Base-by-base conservation (phyloP, 495 filamentous ascomycete genomes). In the Clavariopsis aquatica region DNA sequence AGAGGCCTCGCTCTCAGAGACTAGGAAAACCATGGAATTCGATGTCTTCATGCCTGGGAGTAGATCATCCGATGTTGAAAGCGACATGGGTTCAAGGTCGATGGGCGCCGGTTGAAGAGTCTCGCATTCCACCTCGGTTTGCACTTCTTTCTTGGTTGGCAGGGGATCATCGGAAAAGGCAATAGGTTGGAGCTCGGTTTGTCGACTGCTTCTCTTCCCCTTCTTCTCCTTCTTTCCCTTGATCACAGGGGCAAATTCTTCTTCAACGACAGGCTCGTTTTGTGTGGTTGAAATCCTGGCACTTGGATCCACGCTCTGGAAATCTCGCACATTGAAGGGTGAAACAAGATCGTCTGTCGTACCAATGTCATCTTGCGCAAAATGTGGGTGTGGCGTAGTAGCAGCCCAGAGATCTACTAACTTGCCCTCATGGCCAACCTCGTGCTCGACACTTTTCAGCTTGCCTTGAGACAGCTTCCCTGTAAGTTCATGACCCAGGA, bases 201-300 rank as follows among this genome's bases (percentile, higher is more conserved):
- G 60, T 24, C 26, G 38, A 43, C 51, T 62, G 17, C 28, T 62
- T 7, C 27, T 43, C 41, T 58, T 64, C 2, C 58, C 53, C 43
- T 72, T 72, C 65, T 75, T 73, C 0, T 27, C 70, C 56, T 72
- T 75, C 49, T 71, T 71, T 6, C 55, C 55, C 26, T 60, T 62
- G 24, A 43, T 17, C 5, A 45, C 57, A 28, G 57, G 1, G 47
- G 51, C 60, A 15, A 58, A 58, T 23, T 64, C 55, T 12, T 53
- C 49, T 24, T 64, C 41, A 12, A 23, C 43, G 15, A 60, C 24
- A n/a, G 38, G 13, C 36, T 2, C 28, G 19, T 23, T 45, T 52
- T 20, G n/a, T 36, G 6, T 19, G 4, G 28, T 9, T 23, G 24
- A n/a, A 47, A 49, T 24, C 20, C n/a, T 12, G 2, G 41, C 53